Percentiles rank a stretch among this genome's conserved stretches.
These are phyloP conservation scores for Magnusiomyces magnusii DNA, from an alignment of 1,139 yeast species.

Conservation along the genomic window DNA sequence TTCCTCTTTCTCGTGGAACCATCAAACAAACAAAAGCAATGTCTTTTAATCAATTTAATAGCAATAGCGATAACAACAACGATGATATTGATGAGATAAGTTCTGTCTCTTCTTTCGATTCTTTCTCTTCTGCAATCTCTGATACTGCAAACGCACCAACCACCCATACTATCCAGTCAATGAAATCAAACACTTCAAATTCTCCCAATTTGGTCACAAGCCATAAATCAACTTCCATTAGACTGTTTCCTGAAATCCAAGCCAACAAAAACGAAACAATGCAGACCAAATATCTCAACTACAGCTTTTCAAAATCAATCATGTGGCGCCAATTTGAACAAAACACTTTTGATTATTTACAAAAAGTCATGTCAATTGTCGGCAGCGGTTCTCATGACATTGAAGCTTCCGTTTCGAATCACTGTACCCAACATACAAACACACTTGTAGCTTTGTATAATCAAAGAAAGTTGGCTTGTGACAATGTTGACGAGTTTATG, in stretches of 20 bases:
- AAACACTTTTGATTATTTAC: conserved; percentile 5
- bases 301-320: conserved; percentile 13
- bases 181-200: background rate
- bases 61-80: background rate
- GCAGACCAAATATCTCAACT: conserved; percentile 8
- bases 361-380: background rate
- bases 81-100: background rate
- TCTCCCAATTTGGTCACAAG: background rate
- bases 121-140: background rate
- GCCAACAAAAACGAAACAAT: background rate
- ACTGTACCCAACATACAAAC: background rate
- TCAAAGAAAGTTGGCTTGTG: background rate
- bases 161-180: too few relatives aligned
- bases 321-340: conserved; percentile 20
- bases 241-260: background rate
- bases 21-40: too few relatives aligned
- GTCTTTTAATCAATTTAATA: too few relatives aligned
- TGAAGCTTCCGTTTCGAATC: background rate
- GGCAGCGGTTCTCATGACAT: background rate
- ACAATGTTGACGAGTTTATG: background rate
- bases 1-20: background rate
- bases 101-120: background rate
- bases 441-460: background rate
- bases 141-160: background rate
- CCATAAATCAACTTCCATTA: background rate